Base-by-base conservation (phyloP, 1,139 yeast species). In the Groenewaldozyma sp. region DNA sequence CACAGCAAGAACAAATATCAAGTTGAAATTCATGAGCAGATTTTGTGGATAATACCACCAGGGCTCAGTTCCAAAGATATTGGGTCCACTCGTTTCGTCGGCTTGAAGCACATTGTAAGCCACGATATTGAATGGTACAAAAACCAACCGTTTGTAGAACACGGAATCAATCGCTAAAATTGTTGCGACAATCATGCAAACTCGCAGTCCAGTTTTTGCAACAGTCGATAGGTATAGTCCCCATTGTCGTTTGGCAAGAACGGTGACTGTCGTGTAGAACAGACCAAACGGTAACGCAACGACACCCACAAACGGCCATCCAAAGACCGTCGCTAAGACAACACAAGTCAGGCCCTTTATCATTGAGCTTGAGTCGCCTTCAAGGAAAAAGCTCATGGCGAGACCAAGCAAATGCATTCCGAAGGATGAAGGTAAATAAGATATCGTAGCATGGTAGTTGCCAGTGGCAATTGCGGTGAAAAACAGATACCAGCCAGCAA, bases 11-110 rank as follows among this genome's bases (percentile, higher is more conserved):
- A 72, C 52, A 1, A 73, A 65, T 36, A 73, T 60, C 36, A 76
- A 48, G 53, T 82, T 80, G 67, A 86, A 87, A 57, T 88, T 88
- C 42, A 91, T 66, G 3, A 76, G 45, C 40, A 91, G 63, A 53
- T 88, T 88, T 44, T 72, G 55, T 9, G 78, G 50, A 54, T 88
- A 91, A 56, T 84, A 91, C 36, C 67, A 59, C 64, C 81, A 69
- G n/a, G 94, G 88, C 58, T 88, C 97, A 3, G 74, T 73, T 13
- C 97, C 97, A 61, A 87, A 88, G 26, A 88, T 86, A 46, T 84
- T 82, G 0, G 97, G 97, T 0, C 97, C 97, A 1, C 76, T 54
- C 14, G 50, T 55, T 10, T 78, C 83, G 50, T 69, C 72, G 0
- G 86, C 77, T 34, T 81, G 72, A 38, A 87, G 63, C 1, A 88